Conservation (phyloP, 2,329 filamentous ascomycete species). For the Talaromyces sp. region DNA sequence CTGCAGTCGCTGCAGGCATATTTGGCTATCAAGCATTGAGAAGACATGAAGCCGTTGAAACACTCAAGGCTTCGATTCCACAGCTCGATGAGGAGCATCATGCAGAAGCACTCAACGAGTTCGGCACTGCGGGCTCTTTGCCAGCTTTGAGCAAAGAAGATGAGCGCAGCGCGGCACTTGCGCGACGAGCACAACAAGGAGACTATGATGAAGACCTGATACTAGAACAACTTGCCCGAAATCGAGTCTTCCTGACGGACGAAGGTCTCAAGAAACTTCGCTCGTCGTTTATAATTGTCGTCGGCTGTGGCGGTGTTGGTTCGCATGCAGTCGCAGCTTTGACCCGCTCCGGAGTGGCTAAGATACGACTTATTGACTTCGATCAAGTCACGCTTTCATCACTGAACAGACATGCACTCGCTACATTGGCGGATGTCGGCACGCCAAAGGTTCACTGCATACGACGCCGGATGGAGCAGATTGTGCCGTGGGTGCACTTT, state of each 20-base stretch:
- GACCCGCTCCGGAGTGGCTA: conserved; percentile 82
- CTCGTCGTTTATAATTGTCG: conserved; percentile 76
- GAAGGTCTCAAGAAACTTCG: conserved; percentile 77
- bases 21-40: conserved; percentile 55
- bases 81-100: conserved; percentile 50
- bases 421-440: conserved; percentile 89
- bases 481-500: conserved; percentile 87
- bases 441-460: conserved; percentile 87
- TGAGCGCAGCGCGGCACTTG: conserved; percentile 55
- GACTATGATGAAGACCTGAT: conserved; percentile 76
- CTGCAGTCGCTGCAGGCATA: conserved; percentile 49
- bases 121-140: conserved; percentile 37
- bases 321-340: conserved; percentile 86
- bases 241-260: conserved; percentile 82
- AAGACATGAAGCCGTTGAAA: conserved; percentile 52
- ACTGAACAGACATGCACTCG: conserved; percentile 91
- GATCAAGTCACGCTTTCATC: conserved; percentile 95
- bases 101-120: conserved; percentile 52
- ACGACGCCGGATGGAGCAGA: conserved; percentile 71
- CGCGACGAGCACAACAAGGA: conserved; percentile 57
- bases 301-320: conserved; percentile 91
- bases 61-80: conserved; percentile 61
- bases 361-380: conserved; percentile 87
- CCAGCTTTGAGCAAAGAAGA: conserved; percentile 50
- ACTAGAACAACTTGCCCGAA: conserved; percentile 88